Evolutionary conservation across 1,284 basidiomycete species (phyloP), one percentile per base, ranked within the genome.

Genomic region (Lignosus rhinocerotis): DNA sequence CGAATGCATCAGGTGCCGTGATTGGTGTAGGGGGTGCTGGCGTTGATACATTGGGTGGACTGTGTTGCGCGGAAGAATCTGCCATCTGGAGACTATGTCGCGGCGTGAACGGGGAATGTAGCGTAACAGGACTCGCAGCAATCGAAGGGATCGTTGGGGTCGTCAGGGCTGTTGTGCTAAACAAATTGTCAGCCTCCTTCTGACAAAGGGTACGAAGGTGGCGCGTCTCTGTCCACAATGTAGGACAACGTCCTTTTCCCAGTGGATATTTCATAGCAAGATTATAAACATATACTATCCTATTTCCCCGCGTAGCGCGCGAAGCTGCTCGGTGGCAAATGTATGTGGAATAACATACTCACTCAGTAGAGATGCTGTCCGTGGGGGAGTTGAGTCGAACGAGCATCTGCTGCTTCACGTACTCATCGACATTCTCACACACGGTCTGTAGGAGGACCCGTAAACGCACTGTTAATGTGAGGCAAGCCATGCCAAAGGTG

Each of bases 391-490:
- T 11, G 16, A 21, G 56, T 31, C 45, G 47, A 16, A 44, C 8
- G 12, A 41, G 34, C n/a, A 30, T 25, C 16, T 57, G 51, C 39
- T 62, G 56, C 8, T 48, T 49, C 44, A 65, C 21, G 49, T 59
- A 60, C 11, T 32, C 32, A 25, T 59, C 60, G 21, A 62, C 61
- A 36, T 62, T 50, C 17, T 55, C 45, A 39, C 56, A 58, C 8
- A 59, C 42, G n/a, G 56, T 60, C 44, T 54, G 51, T 17, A 60
- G 17, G 42, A 65, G 39, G 16, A 9, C 46, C 6, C 51, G 44
- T 9, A 65, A 39, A 55, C 63, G 63, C 50, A 44, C 63, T 65
- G 21, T 9, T 21, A 39, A 19, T 5, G 30, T 30, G 41, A 10
- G n/a, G 17, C 49, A 33, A 47, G 14, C 16, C 17, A 11, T 10